Evolutionary conservation across 2,329 filamentous ascomycete genomes (phyloP).

Genomic region (Teratosphaeria nubilosa): DNA sequence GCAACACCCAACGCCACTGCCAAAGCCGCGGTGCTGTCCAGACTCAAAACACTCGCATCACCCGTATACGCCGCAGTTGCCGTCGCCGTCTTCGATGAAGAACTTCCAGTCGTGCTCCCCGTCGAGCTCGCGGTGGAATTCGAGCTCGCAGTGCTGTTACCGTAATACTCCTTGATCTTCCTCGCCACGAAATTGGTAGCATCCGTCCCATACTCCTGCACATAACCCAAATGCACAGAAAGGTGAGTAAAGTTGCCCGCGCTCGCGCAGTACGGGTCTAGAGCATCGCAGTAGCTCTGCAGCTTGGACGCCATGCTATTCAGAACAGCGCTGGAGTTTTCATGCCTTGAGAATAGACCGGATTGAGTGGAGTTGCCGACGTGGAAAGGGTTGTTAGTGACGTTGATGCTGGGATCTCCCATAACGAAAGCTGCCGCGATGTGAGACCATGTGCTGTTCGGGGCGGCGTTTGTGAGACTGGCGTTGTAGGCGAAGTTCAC

Average conservation of each 20-base stretch:
- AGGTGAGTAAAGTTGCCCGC: constrained; percentile 44
- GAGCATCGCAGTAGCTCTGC: constrained; percentile 54
- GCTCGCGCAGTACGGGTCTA: constrained; percentile 57
- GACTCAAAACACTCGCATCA: background rate
- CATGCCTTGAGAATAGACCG: constrained; percentile 35
- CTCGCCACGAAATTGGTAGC: constrained; percentile 50
- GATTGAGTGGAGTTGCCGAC: background rate
- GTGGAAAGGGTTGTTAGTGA: constrained; percentile 28
- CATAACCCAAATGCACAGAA: constrained; percentile 50
- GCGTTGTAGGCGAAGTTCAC: constrained; percentile 29
- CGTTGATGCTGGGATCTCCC: constrained; percentile 49
- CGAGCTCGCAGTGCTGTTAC: background rate
- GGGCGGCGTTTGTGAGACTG: constrained; percentile 32
- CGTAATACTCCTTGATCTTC: constrained; percentile 28
- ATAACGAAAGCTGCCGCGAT: constrained; percentile 57
- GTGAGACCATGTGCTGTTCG: constrained; percentile 40
- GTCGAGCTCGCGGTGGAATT: background rate
- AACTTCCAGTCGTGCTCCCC: background rate
- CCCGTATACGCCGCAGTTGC: background rate
- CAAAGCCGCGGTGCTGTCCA: background rate
- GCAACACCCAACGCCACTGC: background rate
- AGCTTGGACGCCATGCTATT: constrained; percentile 20
- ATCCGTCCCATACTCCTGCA: constrained; percentile 47
- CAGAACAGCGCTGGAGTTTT: background rate
- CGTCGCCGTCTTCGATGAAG: background rate